A percentile compares a stretch with the other conserved stretches of the same genome.
These are phyloP conservation scores for maize (Zea mays) DNA, from an alignment of 176 grass and related monocot genomes.

Conservation along the genomic window Zm-B73-REFERENCE-NAM-5.0 NC_050104.1:12460001-12460500, in stretches of 20 bases:
- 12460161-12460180: neutral
- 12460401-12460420: neutral
- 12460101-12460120: neutral
- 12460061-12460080: neutral
- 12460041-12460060: slow-evolving; percentile 2
- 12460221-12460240: neutral
- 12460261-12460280: slow-evolving; percentile 13
- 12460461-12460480: neutral
- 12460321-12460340: slow-evolving; percentile 4
- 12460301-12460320: neutral
- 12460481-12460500: neutral
- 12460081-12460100: neutral
- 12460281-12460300: neutral
- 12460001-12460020: slow-evolving; percentile 3
- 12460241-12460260: slow-evolving; percentile 19
- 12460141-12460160: neutral
- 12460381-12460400: neutral
- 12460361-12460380: neutral
- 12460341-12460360: neutral
- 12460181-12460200: neutral
- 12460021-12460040: neutral
- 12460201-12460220: neutral
- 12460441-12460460: neutral
- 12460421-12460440: neutral
- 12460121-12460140: neutral